Evolutionary conservation across 169 alveolate species (phyloP).

Genomic region (Besnoitia besnoiti): DNA sequence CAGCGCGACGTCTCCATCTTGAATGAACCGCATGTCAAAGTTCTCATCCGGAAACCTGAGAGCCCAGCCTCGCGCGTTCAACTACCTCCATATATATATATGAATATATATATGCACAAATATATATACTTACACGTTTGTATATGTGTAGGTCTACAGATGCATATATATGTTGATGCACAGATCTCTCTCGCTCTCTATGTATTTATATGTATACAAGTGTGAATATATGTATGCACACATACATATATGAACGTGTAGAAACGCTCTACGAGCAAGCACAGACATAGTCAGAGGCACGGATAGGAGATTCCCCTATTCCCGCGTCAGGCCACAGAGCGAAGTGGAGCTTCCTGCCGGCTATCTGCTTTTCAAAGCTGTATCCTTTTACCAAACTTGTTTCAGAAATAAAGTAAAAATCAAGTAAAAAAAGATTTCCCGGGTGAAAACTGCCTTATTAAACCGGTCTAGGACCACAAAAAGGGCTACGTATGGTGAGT

Average conservation of each 20-base stretch:
- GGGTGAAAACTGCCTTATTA: no score
- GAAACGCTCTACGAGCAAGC: no score
- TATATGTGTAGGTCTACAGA: neutral
- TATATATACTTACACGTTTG: neutral
- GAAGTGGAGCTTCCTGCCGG: no score
- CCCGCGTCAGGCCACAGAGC: no score
- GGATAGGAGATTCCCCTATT: no score
- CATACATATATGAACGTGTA: neutral
- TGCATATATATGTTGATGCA: neutral
- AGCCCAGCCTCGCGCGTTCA: neutral
- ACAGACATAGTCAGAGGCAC: no score
- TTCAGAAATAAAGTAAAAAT: no score
- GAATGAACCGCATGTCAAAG: slow-evolving; percentile 65
- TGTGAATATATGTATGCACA: neutral
- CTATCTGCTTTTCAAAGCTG: no score
- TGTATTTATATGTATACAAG: neutral
- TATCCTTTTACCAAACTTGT: no score
- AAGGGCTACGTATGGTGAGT: no score
- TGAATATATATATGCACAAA: neutral
- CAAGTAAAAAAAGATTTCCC: no score
- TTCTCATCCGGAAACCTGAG: slow-evolving; percentile 71
- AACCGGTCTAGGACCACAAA: no score
- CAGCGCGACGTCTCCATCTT: slow-evolving; percentile 69
- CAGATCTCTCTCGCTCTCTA: neutral
- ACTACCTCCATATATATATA: neutral